Evolutionary conservation across 1,284 basidiomycete species (phyloP).

Genomic region (Pseudozyma sp.): DNA sequence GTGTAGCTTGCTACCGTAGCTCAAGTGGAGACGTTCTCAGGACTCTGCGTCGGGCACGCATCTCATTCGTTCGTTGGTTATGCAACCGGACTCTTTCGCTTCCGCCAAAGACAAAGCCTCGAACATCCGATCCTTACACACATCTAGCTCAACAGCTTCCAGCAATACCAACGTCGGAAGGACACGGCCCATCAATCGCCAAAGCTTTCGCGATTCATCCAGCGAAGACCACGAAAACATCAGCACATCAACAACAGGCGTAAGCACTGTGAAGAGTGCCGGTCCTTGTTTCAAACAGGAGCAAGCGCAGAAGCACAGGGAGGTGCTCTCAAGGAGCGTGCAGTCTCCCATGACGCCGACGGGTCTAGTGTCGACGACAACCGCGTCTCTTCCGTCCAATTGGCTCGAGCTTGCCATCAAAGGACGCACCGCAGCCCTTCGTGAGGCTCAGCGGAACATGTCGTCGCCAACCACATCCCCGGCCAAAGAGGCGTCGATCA

Average conservation of each 20-base stretch:
- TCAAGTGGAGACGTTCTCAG: not conserved
- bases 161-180: not conserved
- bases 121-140: not conserved
- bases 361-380: constrained; percentile 24
- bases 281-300: constrained; percentile 1
- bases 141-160: not conserved
- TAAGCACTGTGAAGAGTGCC: not conserved
- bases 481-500: constrained; percentile 3
- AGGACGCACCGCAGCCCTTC: constrained; percentile 19
- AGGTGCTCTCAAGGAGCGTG: constrained; percentile 19
- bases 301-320: constrained; percentile 2
- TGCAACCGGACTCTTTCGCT: not conserved
- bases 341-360: constrained; percentile 38
- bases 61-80: not conserved
- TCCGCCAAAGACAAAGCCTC: constrained; percentile 5
- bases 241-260: not conserved
- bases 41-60: not conserved
- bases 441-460: constrained; percentile 36
- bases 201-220: not conserved
- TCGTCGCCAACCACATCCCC: constrained; percentile 7
- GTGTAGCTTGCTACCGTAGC: no score
- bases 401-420: constrained; percentile 44
- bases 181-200: not conserved
- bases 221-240: constrained; percentile 9
- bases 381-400: constrained; percentile 22